These are phyloP conservation scores for Trypanosoma vivax DNA, from an alignment of 208 protist species.

Conservation along the genomic window DNA sequence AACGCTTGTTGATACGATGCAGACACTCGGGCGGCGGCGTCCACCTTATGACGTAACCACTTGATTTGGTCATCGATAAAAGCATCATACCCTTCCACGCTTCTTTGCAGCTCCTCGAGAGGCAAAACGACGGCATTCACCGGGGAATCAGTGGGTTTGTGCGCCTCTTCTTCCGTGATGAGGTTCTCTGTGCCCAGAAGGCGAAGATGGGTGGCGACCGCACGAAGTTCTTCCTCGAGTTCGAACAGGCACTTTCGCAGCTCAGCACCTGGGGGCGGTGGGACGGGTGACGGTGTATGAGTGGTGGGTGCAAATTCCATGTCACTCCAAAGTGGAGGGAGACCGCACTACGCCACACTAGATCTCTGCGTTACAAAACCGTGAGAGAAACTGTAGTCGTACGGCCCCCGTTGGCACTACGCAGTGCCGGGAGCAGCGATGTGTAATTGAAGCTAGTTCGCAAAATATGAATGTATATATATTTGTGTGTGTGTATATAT, in stretches of 20 bases:
- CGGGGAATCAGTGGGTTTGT: not conserved
- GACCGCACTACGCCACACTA: no score
- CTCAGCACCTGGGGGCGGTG: not conserved
- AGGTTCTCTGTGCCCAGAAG: not conserved
- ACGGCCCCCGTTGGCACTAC: no score
- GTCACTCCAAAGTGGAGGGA: no score
- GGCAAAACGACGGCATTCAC: constrained; percentile 1
- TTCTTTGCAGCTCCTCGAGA: constrained; percentile 7
- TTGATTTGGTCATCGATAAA: constrained; percentile 22
- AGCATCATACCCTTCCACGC: constrained; percentile 21
- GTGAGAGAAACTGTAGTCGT: no score
- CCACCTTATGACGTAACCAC: constrained; percentile 21
- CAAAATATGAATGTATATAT: no score
- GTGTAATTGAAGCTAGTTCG: no score
- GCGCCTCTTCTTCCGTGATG: not conserved
- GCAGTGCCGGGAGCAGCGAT: no score
- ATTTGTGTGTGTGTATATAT: no score
- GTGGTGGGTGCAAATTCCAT: no score
- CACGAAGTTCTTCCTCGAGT: constrained; percentile 5
- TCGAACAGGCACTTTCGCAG: constrained; percentile 7
- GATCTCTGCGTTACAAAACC: no score
- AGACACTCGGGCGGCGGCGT: constrained; percentile 17
- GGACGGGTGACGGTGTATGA: no score
- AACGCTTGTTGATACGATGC: constrained; percentile 12
- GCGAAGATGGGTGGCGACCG: constrained; percentile 3